Conservation (phyloP, 1,139 yeast species). For the Arxiozyma slooffiae region DNA sequence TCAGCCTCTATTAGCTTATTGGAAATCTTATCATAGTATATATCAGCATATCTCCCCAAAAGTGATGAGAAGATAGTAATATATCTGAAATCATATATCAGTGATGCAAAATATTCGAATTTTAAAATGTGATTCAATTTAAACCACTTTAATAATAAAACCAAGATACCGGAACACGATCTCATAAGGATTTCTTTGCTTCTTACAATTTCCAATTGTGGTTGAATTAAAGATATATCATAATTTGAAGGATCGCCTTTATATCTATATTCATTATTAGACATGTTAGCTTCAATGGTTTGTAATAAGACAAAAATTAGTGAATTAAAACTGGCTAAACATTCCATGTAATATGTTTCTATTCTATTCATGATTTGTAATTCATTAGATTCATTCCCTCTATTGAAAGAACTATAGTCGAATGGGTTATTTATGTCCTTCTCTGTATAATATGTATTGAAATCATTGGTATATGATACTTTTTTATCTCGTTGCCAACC, state of each 20-base stretch:
- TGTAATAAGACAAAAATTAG: constrained; percentile 56
- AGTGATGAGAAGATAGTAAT: constrained; percentile 38
- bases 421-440: constrained; percentile 6
- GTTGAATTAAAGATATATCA: constrained; percentile 15
- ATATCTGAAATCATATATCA: constrained; percentile 66
- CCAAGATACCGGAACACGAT: constrained; percentile 48
- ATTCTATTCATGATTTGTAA: constrained; percentile 45
- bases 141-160: constrained; percentile 62
- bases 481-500: constrained; percentile 38
- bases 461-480: neutral
- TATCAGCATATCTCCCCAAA: constrained; percentile 31
- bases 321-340: constrained; percentile 50
- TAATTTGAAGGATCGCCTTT: constrained; percentile 10
- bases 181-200: constrained; percentile 59
- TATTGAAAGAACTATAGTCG: constrained; percentile 12
- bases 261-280: constrained; percentile 16
- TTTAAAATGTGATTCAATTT: constrained; percentile 68
- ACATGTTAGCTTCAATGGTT: constrained; percentile 43
- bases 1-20: constrained; percentile 34
- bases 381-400: constrained; percentile 9
- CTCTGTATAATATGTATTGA: neutral
- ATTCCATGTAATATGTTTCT: constrained; percentile 47
- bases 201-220: constrained; percentile 45
- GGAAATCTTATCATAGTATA: constrained; percentile 35
- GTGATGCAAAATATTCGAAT: constrained; percentile 60